Percentiles rank a stretch among this genome's conserved stretches.
Conservation (phyloP, 352 stramenopile species). For the Pythium coloratum region DNA sequence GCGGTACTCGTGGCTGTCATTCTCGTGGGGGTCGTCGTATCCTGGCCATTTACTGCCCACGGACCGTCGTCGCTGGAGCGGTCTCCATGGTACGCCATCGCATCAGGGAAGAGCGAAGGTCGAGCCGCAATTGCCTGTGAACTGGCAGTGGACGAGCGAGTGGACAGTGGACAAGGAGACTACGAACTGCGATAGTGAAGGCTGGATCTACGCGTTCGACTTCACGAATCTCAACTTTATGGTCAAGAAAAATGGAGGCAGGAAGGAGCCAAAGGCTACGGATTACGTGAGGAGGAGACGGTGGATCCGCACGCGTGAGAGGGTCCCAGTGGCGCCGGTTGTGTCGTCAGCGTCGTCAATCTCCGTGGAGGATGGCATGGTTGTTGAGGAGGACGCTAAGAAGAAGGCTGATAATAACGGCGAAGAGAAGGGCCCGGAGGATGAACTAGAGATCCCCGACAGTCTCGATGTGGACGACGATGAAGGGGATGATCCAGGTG, state of each 20-base stretch:
- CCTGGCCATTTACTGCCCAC: conserved; percentile 70
- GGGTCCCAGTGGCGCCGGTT: conserved; percentile 20
- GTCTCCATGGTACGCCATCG: conserved; percentile 53
- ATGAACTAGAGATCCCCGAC: conserved; percentile 15
- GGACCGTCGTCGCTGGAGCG: conserved; percentile 63
- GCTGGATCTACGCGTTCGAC: conserved; percentile 80
- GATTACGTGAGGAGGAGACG: conserved; percentile 70
- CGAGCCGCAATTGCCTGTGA: conserved; percentile 62
- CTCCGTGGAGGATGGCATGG: background rate
- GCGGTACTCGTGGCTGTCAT: conserved; percentile 79
- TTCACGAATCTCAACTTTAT: conserved; percentile 79
- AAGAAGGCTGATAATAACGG: background rate
- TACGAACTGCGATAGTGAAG: conserved; percentile 57
- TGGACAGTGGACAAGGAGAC: conserved; percentile 59
- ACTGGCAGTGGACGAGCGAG: conserved; percentile 64
- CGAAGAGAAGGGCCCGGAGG: conserved; percentile 4
- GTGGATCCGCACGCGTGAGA: conserved; percentile 60
- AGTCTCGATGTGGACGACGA: conserved; percentile 29
- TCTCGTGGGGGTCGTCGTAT: conserved; percentile 69
- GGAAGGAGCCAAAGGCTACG: conserved; percentile 49
- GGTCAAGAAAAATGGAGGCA: conserved; percentile 55
- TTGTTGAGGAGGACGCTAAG: background rate
- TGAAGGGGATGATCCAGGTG: conserved; percentile 31
- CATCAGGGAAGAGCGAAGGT: conserved; percentile 57
- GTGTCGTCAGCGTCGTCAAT: background rate